Percentiles rank a stretch among this genome's conserved stretches.
Conservation (phyloP, 2,329 filamentous ascomycete species). For the Thelonectria discophora region DNA sequence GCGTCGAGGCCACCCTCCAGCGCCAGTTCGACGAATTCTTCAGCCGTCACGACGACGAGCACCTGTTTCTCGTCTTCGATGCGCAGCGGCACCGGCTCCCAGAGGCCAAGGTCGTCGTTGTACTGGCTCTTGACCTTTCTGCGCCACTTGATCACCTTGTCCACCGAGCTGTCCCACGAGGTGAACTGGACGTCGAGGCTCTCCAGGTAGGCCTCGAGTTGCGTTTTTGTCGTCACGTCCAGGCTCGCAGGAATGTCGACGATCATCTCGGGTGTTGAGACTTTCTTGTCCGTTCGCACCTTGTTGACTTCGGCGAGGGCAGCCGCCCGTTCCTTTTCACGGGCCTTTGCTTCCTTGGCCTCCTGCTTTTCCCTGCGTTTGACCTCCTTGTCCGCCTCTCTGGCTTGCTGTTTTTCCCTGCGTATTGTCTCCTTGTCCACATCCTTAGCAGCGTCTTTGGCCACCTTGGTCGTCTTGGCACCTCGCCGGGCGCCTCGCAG, state of each 20-base stretch:
- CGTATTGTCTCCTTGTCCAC: conserved; percentile 65
- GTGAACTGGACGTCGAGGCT: conserved; percentile 59
- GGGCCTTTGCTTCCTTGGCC: conserved; percentile 68
- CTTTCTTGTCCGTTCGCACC: conserved; percentile 75
- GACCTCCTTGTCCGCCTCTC: conserved; percentile 60
- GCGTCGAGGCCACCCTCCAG: conserved; percentile 62
- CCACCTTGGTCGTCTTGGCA: too few relatives aligned
- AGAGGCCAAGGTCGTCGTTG: conserved; percentile 67
- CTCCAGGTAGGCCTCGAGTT: conserved; percentile 60
- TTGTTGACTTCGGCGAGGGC: conserved; percentile 80
- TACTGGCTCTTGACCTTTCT: conserved; percentile 72
- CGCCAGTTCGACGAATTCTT: conserved; percentile 71
- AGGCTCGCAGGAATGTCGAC: conserved; percentile 71
- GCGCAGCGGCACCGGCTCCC: conserved; percentile 67
- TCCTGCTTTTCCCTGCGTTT: conserved; percentile 66
- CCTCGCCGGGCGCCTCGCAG: too few relatives aligned
- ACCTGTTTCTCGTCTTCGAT: conserved; percentile 68
- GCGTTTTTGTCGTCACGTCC: conserved; percentile 54
- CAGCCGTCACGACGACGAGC: conserved; percentile 68
- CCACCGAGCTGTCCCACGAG: conserved; percentile 56
- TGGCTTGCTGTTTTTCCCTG: conserved; percentile 58
- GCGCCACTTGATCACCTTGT: conserved; percentile 71
- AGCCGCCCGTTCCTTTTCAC: conserved; percentile 70
- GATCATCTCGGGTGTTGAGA: conserved; percentile 80
- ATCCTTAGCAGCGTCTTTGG: conserved; percentile 59